Percentiles rank a stretch among this genome's conserved stretches.
These are phyloP conservation scores for Colletotrichum tofieldiae DNA, from an alignment of 2,329 filamentous ascomycete species.

Conservation along the genomic window DNA sequence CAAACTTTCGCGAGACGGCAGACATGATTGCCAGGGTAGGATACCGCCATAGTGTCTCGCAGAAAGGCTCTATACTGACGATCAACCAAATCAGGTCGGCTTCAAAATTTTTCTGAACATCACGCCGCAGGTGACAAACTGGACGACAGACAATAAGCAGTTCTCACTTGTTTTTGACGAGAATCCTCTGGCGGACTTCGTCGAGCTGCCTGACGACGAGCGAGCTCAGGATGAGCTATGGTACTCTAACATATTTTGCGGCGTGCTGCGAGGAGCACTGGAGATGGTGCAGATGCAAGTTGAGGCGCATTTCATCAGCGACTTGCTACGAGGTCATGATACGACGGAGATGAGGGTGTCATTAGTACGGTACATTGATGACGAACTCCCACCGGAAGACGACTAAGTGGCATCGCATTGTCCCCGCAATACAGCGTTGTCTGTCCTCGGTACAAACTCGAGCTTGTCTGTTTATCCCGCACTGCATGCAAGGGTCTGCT, in stretches of 20 bases:
- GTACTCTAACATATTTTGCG: constrained; percentile 98
- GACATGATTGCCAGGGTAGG: constrained; percentile 94
- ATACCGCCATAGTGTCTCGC: too few relatives aligned
- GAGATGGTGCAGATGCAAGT: constrained; percentile 99
- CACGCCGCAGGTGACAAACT: constrained; percentile 92
- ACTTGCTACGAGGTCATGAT: constrained; percentile 92
- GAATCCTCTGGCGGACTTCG: constrained; percentile 96
- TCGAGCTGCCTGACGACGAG: constrained; percentile 96
- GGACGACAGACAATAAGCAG: constrained; percentile 95
- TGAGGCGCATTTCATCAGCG: constrained; percentile 95
- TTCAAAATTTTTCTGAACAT: constrained; percentile 99
- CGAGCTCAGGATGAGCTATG: constrained; percentile 96
- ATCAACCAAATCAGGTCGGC: constrained; percentile 76
- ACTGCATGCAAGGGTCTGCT: background rate
- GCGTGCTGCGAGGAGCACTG: constrained; percentile 88
- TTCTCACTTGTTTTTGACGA: constrained; percentile 98
- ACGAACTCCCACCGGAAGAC: constrained; percentile 96
- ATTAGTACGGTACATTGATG: constrained; percentile 93
- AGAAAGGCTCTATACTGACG: constrained; percentile 43
- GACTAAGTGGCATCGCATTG: constrained; percentile 70
- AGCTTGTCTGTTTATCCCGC: background rate
- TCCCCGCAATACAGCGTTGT: background rate
- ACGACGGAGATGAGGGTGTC: constrained; percentile 97
- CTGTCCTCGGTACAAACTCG: background rate
- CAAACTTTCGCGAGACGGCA: constrained; percentile 94